These are phyloP conservation scores for Wickerhamiella australiensis DNA, from an alignment of 805 yeast genomes.

Conservation along the genomic window DNA sequence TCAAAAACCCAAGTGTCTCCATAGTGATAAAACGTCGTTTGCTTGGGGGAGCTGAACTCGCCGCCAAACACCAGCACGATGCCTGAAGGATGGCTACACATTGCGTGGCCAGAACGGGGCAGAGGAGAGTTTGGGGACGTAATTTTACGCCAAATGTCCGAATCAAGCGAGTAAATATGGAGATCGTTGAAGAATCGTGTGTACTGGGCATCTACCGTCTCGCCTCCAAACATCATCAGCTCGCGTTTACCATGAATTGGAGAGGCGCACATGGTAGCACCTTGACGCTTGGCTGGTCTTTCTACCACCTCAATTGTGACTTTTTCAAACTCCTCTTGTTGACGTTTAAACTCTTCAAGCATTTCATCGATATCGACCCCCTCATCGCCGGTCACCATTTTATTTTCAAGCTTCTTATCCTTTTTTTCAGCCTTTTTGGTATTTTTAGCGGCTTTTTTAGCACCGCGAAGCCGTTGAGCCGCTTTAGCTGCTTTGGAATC, in stretches of 20 bases:
- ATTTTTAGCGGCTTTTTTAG: constrained; percentile 69
- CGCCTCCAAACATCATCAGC: constrained; percentile 84
- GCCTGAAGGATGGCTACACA: constrained; percentile 89
- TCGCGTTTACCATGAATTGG: constrained; percentile 70
- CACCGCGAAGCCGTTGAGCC: constrained; percentile 79
- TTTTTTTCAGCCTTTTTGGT: constrained; percentile 61
- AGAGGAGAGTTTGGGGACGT: constrained; percentile 79
- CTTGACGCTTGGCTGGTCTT: constrained; percentile 59
- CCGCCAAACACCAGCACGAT: constrained; percentile 83
- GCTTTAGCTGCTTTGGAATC: constrained; percentile 74
- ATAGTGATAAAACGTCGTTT: constrained; percentile 87
- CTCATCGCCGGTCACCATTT: constrained; percentile 50
- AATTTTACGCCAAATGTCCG: constrained; percentile 67
- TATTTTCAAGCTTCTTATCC: constrained; percentile 61
- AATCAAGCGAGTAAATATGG: constrained; percentile 57
- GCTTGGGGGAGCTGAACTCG: constrained; percentile 93
- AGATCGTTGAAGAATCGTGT: constrained; percentile 75
- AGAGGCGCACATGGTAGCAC: constrained; percentile 60
- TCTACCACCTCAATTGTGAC: constrained; percentile 46
- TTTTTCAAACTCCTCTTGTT: constrained; percentile 69
- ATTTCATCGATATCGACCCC: constrained; percentile 79
- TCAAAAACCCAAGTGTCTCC: constrained; percentile 95
- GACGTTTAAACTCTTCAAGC: constrained; percentile 59
- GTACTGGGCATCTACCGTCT: constrained; percentile 39
- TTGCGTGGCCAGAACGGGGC: constrained; percentile 86